Conservation (phyloP, 345 rosid species). For the Lepidium didymum region DNA sequence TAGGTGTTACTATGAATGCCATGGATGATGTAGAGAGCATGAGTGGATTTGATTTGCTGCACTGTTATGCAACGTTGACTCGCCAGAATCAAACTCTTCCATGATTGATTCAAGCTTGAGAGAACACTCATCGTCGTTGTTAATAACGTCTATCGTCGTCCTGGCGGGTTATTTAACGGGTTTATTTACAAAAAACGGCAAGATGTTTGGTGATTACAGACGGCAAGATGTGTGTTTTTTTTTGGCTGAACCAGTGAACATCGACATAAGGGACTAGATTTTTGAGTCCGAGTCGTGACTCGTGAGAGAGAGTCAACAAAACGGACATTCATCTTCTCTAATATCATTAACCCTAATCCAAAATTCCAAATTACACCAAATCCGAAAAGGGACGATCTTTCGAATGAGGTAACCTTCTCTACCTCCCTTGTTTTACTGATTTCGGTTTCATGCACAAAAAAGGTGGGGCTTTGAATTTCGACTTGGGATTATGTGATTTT, state of each 20-base stretch:
- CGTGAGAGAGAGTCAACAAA: neutral
- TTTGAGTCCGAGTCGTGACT: no score
- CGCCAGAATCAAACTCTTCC: slow-evolving; percentile 36
- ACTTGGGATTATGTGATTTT: neutral
- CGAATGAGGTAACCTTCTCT: neutral
- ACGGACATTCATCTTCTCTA: neutral
- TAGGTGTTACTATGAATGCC: slow-evolving; percentile 31
- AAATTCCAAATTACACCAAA: no score
- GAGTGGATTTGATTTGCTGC: slow-evolving; percentile 33
- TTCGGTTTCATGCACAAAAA: neutral
- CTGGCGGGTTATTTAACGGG: slow-evolving; percentile 1
- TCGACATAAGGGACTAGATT: no score
- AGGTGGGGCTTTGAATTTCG: neutral
- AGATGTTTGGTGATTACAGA: neutral
- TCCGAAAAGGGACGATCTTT: neutral
- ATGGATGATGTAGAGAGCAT: slow-evolving; percentile 35
- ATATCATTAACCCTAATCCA: no score
- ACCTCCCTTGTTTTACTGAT: neutral
- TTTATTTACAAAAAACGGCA: neutral
- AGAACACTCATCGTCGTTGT: slow-evolving; percentile 18
- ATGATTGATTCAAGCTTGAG: slow-evolving; percentile 16
- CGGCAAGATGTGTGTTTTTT: neutral
- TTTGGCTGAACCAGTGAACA: no score
- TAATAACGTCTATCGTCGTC: neutral
- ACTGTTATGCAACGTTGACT: slow-evolving; percentile 26